Conservation (phyloP, 169 alveolate genomes). For the Eimeria sp. region DNA sequence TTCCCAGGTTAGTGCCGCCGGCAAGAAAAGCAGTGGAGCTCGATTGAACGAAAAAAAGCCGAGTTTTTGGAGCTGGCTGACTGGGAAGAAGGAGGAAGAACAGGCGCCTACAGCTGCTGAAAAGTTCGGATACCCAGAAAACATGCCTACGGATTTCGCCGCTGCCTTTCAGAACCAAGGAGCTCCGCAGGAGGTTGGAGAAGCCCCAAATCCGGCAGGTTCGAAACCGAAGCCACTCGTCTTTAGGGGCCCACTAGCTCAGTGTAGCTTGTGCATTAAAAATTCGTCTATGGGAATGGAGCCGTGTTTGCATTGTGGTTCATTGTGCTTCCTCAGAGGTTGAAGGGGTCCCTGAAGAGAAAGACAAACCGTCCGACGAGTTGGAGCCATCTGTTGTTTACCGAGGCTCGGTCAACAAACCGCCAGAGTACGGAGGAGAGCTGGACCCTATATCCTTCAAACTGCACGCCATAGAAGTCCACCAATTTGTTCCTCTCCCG, state of each 20-base stretch:
- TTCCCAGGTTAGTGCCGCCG: conserved; percentile 53
- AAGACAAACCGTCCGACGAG: conserved; percentile 63
- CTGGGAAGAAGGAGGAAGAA: conserved; percentile 83
- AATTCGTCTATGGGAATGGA: background rate
- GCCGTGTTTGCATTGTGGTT: background rate
- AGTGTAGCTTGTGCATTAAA: background rate
- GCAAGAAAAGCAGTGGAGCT: conserved; percentile 67
- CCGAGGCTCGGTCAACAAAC: conserved; percentile 86
- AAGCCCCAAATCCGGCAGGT: background rate
- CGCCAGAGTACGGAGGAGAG: conserved; percentile 88
- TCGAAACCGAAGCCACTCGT: background rate
- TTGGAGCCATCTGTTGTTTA: conserved; percentile 88
- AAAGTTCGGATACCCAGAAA: conserved; percentile 83
- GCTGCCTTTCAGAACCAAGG: conserved; percentile 86
- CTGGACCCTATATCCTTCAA: conserved; percentile 90
- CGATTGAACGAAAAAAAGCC: conserved; percentile 78
- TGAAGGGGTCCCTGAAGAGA: conserved; percentile 75
- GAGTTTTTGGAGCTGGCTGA: conserved; percentile 86
- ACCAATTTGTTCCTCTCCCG: conserved; percentile 92
- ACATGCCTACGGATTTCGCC: conserved; percentile 88
- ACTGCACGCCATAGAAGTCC: conserved; percentile 93
- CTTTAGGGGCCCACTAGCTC: background rate
- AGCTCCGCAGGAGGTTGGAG: conserved; percentile 15
- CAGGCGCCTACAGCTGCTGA: conserved; percentile 74
- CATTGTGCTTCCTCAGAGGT: background rate